Base-by-base conservation (phyloP, 805 yeast genomes). In the Hanseniaspora meyeri region DNA sequence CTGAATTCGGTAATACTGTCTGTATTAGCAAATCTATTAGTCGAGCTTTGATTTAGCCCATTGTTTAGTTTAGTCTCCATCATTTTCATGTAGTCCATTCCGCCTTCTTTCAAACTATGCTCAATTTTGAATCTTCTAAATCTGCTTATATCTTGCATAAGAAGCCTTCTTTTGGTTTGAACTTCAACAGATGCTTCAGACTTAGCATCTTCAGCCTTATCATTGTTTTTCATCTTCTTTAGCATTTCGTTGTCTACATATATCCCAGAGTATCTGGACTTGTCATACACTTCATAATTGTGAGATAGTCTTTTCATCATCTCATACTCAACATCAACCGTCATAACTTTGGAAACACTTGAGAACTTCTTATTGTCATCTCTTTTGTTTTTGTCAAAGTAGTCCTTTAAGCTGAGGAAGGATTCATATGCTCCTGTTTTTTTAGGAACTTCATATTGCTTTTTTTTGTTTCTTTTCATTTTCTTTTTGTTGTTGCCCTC, bases 91-190 rank as follows among this genome's bases (percentile, higher is more conserved):
- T 46, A 46, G 3, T 4, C 29, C 31, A 46, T 32, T 8, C 39
- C 39, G 16, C 19, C 38, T 9, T 32, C 42, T 11, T 46, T 53
- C 12, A 39, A 10, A 7, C 31, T 19, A 9, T 46, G 20, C 31
- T 46, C 51, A 8, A 53, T 36, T n/a, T 53, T 53, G 32, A 32
- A 46, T 32, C 57, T 37, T 27, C 57, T 17, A 20, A 53, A 53
- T 16, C 47, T 17, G 16, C 36, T 27, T 4, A 53, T 45, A 16
- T 53, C 57, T 7, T 53, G 24, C 57, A 53, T 53, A 6, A 53
- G n/a, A 7, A 14, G 14, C 12, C 39, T 27, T 39, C 57, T 38
- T 53, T 39, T 45, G 1, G 7, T 12, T 34, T 38, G 16, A 17
- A 46, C 11, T 2, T 9, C 20, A 4, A 20, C 37, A 24, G 42